Percentiles rank a stretch among this genome's conserved stretches.
These are phyloP conservation scores for Erysimum pusillum DNA, from an alignment of 441 rosid genomes.

Conservation along the genomic window DNA sequence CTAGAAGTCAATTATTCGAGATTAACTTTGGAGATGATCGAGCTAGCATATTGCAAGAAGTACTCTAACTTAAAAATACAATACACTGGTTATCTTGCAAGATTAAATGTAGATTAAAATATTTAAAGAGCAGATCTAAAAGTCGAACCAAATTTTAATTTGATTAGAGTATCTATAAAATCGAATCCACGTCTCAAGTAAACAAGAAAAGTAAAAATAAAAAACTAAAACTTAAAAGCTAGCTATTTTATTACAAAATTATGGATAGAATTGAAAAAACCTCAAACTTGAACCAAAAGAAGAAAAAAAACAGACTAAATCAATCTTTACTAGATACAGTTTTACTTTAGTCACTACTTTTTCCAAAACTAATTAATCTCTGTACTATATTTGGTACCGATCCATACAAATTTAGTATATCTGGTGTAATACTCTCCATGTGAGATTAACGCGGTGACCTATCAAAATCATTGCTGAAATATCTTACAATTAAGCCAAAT, in stretches of 20 bases:
- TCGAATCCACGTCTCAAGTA: no score
- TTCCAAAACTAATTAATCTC: neutral
- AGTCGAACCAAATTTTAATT: no score
- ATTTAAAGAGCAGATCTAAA: no score
- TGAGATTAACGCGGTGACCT: conserved; percentile 26
- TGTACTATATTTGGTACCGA: conserved; percentile 6
- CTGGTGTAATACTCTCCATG: conserved; percentile 26
- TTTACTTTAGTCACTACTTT: conserved; percentile 1
- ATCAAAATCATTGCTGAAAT: conserved; percentile 30
- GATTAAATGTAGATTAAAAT: no score
- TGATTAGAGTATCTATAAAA: no score
- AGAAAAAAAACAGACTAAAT: neutral
- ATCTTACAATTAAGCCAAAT: conserved; percentile 4
- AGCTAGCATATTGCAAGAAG: neutral
- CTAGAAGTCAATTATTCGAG: conserved; percentile 2
- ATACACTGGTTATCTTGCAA: no score
- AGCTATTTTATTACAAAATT: no score
- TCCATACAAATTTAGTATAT: conserved; percentile 5
- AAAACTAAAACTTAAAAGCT: no score
- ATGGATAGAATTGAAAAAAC: no score
- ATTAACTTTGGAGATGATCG: neutral
- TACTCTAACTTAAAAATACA: neutral
- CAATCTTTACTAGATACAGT: neutral
- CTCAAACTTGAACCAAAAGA: no score
- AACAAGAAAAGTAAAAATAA: no score